phyloP scores from a whole-genome alignment of 139 green algal genomes.

The Parachlorella kessleri region DNA sequence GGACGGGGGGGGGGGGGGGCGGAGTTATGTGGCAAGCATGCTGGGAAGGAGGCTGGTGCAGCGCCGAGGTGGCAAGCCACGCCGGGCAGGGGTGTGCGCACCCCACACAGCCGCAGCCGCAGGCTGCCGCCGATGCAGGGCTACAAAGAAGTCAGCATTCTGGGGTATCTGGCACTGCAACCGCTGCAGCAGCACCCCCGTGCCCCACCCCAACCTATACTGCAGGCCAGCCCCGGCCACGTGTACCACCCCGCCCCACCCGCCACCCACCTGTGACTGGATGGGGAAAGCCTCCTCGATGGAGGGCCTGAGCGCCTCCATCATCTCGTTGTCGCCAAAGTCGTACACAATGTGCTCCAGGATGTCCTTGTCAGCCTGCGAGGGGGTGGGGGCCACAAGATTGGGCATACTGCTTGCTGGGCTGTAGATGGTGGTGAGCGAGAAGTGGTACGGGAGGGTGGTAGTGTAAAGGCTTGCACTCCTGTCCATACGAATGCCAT shows the following conservation, averaged over 20 bases:
- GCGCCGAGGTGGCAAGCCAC: no score
- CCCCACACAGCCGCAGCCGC: neutral
- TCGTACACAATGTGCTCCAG: conserved; percentile 93
- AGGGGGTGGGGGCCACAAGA: neutral
- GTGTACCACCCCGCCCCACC: neutral
- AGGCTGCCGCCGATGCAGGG: neutral
- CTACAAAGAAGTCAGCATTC: no score
- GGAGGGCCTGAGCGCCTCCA: conserved; percentile 90
- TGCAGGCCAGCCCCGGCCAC: no score
- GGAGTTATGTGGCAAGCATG: no score
- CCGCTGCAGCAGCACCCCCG: neutral
- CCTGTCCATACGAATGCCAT: no score
- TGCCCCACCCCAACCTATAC: neutral
- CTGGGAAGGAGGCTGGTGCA: no score
- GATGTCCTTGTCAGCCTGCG: conserved; percentile 82
- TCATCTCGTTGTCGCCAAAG: conserved; percentile 88
- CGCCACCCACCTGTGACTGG: conserved; percentile 61
- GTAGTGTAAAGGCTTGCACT: no score
- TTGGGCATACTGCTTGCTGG: no score
- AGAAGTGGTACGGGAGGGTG: no score
- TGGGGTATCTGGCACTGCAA: no score
- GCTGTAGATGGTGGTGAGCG: no score
- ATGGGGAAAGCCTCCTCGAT: conserved; percentile 97
- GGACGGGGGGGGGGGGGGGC: conserved; percentile 39
- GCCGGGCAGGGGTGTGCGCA: neutral